Evolutionary conservation across 2,329 filamentous ascomycete genomes (phyloP), one percentile per base, ranked within the genome.

Genomic region (Ophiostoma montium): DNA sequence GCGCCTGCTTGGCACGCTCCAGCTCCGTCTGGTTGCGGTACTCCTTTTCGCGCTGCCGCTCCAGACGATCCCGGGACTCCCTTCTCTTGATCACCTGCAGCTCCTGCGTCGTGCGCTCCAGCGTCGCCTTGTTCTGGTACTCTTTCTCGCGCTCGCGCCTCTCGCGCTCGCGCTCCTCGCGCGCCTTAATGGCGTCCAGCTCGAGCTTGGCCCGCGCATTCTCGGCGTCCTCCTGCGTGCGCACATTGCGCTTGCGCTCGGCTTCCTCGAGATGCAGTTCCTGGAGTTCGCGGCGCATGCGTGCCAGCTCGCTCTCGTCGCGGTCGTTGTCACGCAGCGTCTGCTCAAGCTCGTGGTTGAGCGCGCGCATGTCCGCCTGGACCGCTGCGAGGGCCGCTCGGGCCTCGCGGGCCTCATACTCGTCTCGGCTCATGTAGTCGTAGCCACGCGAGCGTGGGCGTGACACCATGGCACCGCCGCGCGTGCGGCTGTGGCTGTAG

Each of bases 301-400:
- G 60, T 50, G 56, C 53, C 16, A 59, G 58, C 54, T 67, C 63
- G 52, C 59, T 63, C 49, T 71, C 67, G 48, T 70, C 68, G 30
- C 67, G 65, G 38, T 75, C 70, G 56, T 70, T 67, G 21, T 69
- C 69, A 42, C 66, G 67, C 58, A 74, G 67, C 54, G 72, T 68
- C 55, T 68, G 68, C 30, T 42, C 39, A 12, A 42, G 39, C 39
- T 42, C 39, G 12, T 42, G 21, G 21, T 42, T n/a, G n/a, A n/a
- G 27, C 21, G 39, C 39, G 13, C 15, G 39, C n/a, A 42, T 21
- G 3, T 16, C 5, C 8, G 39, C 23, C 39, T 42, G 30, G 39
- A 4, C 30, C 12, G 10, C 21, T 27, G 7, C 12, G 10, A 42
- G 23, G 15, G 30, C 39, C 11, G 15, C 21, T 15, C 39, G 39